Evolutionary conservation across 1,284 basidiomycete genomes (phyloP).

Genomic region (Pseudozyma sp.): DNA sequence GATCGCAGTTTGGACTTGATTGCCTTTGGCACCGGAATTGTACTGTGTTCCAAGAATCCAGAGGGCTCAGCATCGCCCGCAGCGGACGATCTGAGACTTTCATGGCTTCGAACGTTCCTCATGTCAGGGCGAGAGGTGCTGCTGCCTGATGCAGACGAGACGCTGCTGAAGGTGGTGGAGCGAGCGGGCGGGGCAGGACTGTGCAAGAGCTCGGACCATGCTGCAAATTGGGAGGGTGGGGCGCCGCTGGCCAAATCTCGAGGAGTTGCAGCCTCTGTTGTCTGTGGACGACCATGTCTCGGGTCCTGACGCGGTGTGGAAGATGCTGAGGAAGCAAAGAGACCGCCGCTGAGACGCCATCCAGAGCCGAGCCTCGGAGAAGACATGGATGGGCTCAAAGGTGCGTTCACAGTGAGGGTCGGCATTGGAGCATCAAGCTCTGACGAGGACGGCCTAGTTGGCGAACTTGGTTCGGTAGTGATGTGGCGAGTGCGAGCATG

Average conservation of each 20-base stretch:
- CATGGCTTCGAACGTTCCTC: slow-evolving; percentile 38
- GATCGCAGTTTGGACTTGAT: slow-evolving; percentile 37
- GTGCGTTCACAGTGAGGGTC: slow-evolving; percentile 12
- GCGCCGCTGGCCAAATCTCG: slow-evolving; percentile 2
- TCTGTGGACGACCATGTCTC: slow-evolving; percentile 4
- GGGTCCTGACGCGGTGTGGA: neutral
- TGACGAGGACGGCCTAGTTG: slow-evolving; percentile 1
- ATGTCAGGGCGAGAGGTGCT: slow-evolving; percentile 18
- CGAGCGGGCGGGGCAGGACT: slow-evolving; percentile 21
- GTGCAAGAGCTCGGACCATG: slow-evolving; percentile 36
- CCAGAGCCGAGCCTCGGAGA: slow-evolving; percentile 9
- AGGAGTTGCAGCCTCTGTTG: neutral
- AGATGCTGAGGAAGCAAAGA: slow-evolving; percentile 10
- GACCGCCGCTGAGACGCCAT: slow-evolving; percentile 22
- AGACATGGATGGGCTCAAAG: slow-evolving; percentile 6
- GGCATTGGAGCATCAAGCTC: slow-evolving; percentile 13
- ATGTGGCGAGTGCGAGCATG: neutral
- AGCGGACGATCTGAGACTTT: slow-evolving; percentile 25
- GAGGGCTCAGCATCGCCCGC: slow-evolving; percentile 12
- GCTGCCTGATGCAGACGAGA: slow-evolving; percentile 32
- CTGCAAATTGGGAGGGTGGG: slow-evolving; percentile 34
- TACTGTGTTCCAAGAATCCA: slow-evolving; percentile 5
- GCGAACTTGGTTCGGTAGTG: neutral
- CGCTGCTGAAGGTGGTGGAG: slow-evolving; percentile 41
- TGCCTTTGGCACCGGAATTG: slow-evolving; percentile 17